phyloP scores from a whole-genome alignment of 192 early-diverging fungal genomes.

The Chytriomyces confervae region DNA sequence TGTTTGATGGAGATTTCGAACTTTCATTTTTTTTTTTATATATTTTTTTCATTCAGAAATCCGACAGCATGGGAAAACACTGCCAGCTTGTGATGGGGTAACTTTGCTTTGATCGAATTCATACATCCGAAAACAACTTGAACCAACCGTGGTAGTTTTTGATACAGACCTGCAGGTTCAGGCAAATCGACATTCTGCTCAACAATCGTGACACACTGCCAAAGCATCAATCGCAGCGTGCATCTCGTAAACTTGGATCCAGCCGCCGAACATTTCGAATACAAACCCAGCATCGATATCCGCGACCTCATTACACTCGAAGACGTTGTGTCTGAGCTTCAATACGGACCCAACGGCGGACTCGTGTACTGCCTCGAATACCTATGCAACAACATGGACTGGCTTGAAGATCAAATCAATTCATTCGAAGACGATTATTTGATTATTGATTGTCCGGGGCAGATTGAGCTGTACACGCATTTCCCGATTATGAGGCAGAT shows the following conservation, averaged over 20 bases:
- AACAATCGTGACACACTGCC: constrained; percentile 93
- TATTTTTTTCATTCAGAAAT: background rate
- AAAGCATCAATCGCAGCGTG: constrained; percentile 79
- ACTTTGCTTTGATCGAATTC: background rate
- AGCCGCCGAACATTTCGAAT: constrained; percentile 95
- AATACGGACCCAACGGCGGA: constrained; percentile 97
- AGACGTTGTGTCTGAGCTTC: constrained; percentile 97
- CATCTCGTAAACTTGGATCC: constrained; percentile 98
- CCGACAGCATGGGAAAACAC: constrained; percentile 44
- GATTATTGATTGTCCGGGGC: constrained; percentile 93
- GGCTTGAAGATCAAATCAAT: constrained; percentile 92
- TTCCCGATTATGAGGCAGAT: constrained; percentile 92
- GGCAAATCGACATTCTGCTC: constrained; percentile 88
- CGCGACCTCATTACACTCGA: constrained; percentile 95
- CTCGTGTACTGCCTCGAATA: constrained; percentile 98
- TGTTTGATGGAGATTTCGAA: too few relatives aligned
- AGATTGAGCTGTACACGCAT: constrained; percentile 99
- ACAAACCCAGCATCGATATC: constrained; percentile 92
- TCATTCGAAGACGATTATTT: constrained; percentile 95
- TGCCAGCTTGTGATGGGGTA: constrained; percentile 96
- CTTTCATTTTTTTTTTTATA: too few relatives aligned
- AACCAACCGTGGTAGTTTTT: background rate
- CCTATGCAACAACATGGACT: constrained; percentile 93
- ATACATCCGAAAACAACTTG: background rate
- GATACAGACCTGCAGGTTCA: background rate